Base-by-base conservation (phyloP, 225 moss, liverwort and hornwort genomes). In the Polytrichum commune region DNA sequence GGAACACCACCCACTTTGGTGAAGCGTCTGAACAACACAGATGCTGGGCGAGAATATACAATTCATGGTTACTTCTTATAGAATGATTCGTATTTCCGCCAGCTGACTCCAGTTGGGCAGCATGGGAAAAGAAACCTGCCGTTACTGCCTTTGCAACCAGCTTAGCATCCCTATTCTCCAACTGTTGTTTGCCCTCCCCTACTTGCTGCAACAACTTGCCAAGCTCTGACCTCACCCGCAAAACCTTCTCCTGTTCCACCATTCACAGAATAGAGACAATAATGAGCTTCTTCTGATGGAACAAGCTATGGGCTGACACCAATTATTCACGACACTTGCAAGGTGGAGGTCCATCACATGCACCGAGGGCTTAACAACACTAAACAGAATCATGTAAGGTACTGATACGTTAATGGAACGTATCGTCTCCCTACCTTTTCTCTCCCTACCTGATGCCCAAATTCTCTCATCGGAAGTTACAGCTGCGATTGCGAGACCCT, bases 11-110 rank as follows among this genome's bases (percentile, higher is more conserved):
- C 93, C 96, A 97, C 69, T 90, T 89, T 64, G 96, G 92, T 67
- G 90, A 88, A 35, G 89, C 86, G n/a, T 88, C 96, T 96, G 76
- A 94, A 97, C 73, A 94, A 75, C 18, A 97, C 96, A 71, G 96
- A 94, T 33, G 96, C 83, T 23, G 96, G 96, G 75, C 94, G n/a
- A n/a, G n/a, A 25, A 97, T 86, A 68, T 78, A 90, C 35, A 97
- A 74, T 69, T 82, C 89, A 69, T 93, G 94, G 60, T 91, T 88
- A 69, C 96, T 90, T 82, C 86, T 86, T 32, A 92, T 72, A 65
- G 90, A 82, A 24, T 74, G 81, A 63, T 87, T 84, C 55, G 67
- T 85, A 80, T 94, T 92, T 74, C 89, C 91, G 66, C 91, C 96
- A 70, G 86, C 92, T 68, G 83, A 80, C 84, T 91, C 88, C 23